Base-by-base conservation (phyloP, 2,329 filamentous ascomycete genomes). In the Penicillium sp. region DNA sequence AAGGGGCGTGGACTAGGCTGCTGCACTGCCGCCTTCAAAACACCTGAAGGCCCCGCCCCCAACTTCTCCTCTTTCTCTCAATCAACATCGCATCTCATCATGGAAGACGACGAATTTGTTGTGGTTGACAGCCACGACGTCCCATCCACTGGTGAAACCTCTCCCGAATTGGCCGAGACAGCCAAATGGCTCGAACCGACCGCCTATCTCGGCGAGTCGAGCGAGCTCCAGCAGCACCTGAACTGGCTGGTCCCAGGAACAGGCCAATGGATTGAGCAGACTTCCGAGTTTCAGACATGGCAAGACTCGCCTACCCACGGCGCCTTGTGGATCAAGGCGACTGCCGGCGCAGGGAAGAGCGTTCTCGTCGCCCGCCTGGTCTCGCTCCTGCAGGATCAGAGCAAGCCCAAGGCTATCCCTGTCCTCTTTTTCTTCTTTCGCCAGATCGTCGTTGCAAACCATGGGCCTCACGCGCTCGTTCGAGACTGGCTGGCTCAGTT, bases 321-420 rank as follows among this genome's bases (percentile, higher is more conserved):
- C 19, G 60, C 62, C 13, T 46, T 72, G 7, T 71, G 69, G 69
- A 63, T 72, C 48, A 64, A 66, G 55, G 70, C 59, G 19, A 66
- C 71, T 21, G 63, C 68, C 6, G 70, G 69, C 30, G 64, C 57
- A 50, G 69, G 70, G 15, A 72, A 72, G 62, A 67, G 64, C 17
- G 69, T 71, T 6, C 47, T 71, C 15, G 68, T 67, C 23, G 69
- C 69, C 7, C 60, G 55, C 38, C 46, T 69, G 15, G 60, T 67
- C 31, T 21, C 48, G 19, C 46, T 47, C 7, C 50, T 68, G 6
- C 51, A 60, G 19, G 17, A 31, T n/a, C 46, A 62, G 19, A 54
- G 53, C 35, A 53, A 44, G 3, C 29, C 17, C 2, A 11, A 41
- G 35, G 35, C 11, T 9, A 41, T 41, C 35, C 59, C 62, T 13